phyloP scores from a whole-genome alignment of 2,329 filamentous ascomycete species.

The Talaromyces albobiverticillius region DNA sequence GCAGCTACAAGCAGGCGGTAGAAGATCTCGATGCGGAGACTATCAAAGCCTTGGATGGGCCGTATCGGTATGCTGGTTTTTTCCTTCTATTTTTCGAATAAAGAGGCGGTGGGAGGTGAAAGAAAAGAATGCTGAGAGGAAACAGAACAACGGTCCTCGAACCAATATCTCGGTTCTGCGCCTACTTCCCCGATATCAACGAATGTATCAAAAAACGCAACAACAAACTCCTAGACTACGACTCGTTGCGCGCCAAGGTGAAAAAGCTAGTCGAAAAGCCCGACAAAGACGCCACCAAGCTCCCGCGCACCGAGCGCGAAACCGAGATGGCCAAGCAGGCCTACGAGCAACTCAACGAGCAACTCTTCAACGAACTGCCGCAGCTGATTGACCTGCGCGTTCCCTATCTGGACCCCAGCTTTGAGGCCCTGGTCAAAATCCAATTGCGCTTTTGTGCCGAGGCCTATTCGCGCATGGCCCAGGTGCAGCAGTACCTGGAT shows the following conservation, averaged over 20 bases:
- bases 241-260: conserved; percentile 90
- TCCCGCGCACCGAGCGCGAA: conserved; percentile 94
- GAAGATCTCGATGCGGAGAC: conserved; percentile 97
- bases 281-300: conserved; percentile 95
- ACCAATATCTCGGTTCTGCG: conserved; percentile 92
- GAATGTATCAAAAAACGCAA: conserved; percentile 99
- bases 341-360: conserved; percentile 97
- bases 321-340: conserved; percentile 88
- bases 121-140: neutral
- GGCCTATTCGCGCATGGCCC: conserved; percentile 95
- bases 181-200: conserved; percentile 98
- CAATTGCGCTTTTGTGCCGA: conserved; percentile 97
- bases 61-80: conserved; percentile 64
- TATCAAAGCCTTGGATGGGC: conserved; percentile 95
- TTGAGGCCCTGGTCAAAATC: conserved; percentile 98
- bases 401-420: conserved; percentile 93
- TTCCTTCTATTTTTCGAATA: conserved; percentile 3
- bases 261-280: conserved; percentile 97
- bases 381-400: conserved; percentile 96
- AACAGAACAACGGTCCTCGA: conserved; percentile 83
- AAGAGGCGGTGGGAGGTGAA: neutral
- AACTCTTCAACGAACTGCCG: conserved; percentile 86
- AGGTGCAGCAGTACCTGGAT: conserved; percentile 97
- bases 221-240: conserved; percentile 98
- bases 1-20: conserved; percentile 97